Percentiles rank a stretch among this genome's conserved stretches.
Conservation (phyloP, 768 basidiomycete species). For the Tylopilus vinaceipallidus region DNA sequence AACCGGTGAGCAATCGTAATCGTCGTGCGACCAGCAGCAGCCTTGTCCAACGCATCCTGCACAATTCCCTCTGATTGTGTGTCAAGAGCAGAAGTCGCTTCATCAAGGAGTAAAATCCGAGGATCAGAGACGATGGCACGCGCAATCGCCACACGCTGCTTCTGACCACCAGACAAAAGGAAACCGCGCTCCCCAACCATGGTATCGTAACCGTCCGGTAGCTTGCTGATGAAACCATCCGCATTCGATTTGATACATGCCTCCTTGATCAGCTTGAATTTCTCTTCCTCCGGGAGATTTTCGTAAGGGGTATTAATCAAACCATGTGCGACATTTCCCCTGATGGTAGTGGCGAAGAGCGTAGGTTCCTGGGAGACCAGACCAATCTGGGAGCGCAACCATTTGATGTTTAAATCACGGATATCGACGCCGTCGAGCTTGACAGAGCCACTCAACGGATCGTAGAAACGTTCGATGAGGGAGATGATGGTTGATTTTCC, state of each 20-base stretch:
- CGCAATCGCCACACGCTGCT: conserved; percentile 87
- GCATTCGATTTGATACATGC: conserved; percentile 90
- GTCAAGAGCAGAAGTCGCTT: conserved; percentile 85
- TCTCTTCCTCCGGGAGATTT: conserved; percentile 66
- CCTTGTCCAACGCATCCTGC: conserved; percentile 88
- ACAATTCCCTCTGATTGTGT: conserved; percentile 86
- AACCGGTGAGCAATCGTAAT: conserved; percentile 80
- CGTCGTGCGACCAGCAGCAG: conserved; percentile 72
- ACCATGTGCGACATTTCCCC: conserved; percentile 80
- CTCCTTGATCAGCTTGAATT: conserved; percentile 73
- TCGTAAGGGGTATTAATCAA: conserved; percentile 74
- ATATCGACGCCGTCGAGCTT: conserved; percentile 75
- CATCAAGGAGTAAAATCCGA: conserved; percentile 81
- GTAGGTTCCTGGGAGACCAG: conserved; percentile 88
- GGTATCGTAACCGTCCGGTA: conserved; percentile 86
- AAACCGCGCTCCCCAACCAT: conserved; percentile 89
- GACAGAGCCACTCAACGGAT: conserved; percentile 66
- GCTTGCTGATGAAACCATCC: conserved; percentile 80
- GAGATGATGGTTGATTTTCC: conserved; percentile 78
- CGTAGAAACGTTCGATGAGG: conserved; percentile 87
- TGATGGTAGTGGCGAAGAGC: conserved; percentile 82
- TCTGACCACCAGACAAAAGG: conserved; percentile 82
- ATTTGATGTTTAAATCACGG: conserved; percentile 75
- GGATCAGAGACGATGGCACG: conserved; percentile 89
- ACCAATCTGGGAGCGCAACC: conserved; percentile 85